phyloP scores from a whole-genome alignment of 2,329 filamentous ascomycete species.

The Biscogniauxia sp. region DNA sequence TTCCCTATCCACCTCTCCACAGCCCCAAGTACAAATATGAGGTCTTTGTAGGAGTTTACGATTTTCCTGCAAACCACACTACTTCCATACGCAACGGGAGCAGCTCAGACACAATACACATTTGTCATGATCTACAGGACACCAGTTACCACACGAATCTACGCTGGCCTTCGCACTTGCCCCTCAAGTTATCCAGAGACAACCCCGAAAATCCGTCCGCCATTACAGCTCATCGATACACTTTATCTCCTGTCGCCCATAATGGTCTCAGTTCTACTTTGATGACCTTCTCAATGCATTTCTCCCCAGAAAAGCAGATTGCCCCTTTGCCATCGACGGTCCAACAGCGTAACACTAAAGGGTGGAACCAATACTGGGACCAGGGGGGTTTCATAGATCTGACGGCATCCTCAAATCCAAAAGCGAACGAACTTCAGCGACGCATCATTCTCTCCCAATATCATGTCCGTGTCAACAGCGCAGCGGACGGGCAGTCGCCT shows the following conservation, averaged over 20 bases:
- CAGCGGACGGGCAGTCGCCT: conserved; percentile 35
- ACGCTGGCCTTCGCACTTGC: conserved; percentile 28
- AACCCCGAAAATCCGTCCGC: conserved; percentile 25
- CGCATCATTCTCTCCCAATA: conserved; percentile 44
- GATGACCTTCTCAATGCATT: conserved; percentile 35
- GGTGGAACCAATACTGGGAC: conserved; percentile 38
- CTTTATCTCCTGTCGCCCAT: conserved; percentile 19
- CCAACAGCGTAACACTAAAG: conserved; percentile 22
- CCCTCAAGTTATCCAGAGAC: conserved; percentile 22
- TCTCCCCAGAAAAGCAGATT: conserved; percentile 27
- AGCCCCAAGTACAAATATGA: conserved; percentile 43
- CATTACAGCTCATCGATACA: conserved; percentile 34
- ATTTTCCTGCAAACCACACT: conserved; percentile 39
- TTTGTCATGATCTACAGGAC: conserved; percentile 37
- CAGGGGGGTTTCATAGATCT: conserved; percentile 43
- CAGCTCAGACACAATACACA: conserved; percentile 25
- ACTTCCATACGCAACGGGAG: conserved; percentile 27
- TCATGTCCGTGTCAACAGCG: conserved; percentile 42
- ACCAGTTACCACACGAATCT: conserved; percentile 40
- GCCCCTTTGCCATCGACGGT: conserved; percentile 27
- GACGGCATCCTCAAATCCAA: conserved; percentile 33
- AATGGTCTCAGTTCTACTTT: neutral
- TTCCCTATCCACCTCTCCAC: conserved; percentile 41
- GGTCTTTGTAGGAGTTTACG: conserved; percentile 41
- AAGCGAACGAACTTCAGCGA: conserved; percentile 43